These are phyloP conservation scores for Euphorbia lathyris DNA, from an alignment of 345 rosid genomes.

Conservation along the genomic window DNA sequence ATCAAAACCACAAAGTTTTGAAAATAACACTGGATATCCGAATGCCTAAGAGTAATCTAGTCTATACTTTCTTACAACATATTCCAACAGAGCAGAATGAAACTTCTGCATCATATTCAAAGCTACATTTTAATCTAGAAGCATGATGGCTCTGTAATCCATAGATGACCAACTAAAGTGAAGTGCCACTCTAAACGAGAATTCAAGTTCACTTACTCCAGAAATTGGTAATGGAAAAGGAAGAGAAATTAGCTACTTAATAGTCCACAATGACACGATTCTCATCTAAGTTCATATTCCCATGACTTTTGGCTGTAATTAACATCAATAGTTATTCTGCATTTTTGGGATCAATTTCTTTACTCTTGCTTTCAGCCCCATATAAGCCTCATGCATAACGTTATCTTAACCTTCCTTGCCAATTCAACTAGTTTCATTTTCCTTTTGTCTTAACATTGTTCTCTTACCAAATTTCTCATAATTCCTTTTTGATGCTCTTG, in stretches of 20 bases:
- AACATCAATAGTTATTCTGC: background rate
- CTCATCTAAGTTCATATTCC: background rate
- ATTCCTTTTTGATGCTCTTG: background rate
- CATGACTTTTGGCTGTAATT: background rate
- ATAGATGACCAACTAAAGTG: background rate
- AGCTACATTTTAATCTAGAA: background rate
- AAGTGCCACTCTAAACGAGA: background rate
- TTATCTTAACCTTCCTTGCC: background rate
- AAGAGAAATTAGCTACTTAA: background rate
- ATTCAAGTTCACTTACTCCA: background rate
- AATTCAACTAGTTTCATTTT: background rate
- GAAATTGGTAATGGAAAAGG: background rate
- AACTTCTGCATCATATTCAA: background rate
- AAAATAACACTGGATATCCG: background rate
- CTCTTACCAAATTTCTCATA: background rate
- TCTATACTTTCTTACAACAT: background rate
- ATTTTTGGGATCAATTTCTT: background rate
- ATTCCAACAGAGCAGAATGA: background rate
- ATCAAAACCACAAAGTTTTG: background rate
- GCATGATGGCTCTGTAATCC: slow-evolving; percentile 2
- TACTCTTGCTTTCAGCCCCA: background rate
- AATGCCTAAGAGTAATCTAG: background rate
- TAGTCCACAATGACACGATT: background rate
- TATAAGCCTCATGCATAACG: background rate
- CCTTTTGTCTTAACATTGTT: background rate